A percentile compares a stretch with the other conserved stretches of the same genome.
Evolutionary conservation across 2,329 filamentous ascomycete species (phyloP).

Genomic region (Talaromyces albobiverticillius): DNA sequence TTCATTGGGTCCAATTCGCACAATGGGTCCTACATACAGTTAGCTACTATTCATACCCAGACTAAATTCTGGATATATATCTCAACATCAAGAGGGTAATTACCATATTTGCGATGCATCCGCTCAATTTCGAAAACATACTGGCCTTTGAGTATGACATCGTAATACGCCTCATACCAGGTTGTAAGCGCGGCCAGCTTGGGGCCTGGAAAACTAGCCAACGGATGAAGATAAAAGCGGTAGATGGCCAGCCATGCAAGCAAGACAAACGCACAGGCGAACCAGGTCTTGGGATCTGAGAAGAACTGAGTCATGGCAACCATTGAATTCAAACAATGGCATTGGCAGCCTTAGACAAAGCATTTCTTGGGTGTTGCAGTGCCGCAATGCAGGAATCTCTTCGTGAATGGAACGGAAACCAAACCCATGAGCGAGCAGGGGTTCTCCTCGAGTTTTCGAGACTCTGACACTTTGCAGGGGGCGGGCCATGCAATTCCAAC

Average conservation of each 20-base stretch:
- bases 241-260: slow-evolving; percentile 17
- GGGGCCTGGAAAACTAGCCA: slow-evolving; percentile 21
- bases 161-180: slow-evolving; percentile 24
- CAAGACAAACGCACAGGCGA: background rate
- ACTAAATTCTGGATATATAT: background rate
- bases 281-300: background rate
- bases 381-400: too few species aligned
- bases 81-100: background rate
- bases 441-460: too few species aligned
- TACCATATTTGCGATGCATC: slow-evolving; percentile 31
- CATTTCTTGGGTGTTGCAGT: too few species aligned
- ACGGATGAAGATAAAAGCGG: slow-evolving; percentile 19
- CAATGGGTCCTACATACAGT: slow-evolving; percentile 18
- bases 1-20: slow-evolving; percentile 22
- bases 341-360: too few species aligned
- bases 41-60: background rate
- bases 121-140: slow-evolving; percentile 28
- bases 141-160: slow-evolving; percentile 22
- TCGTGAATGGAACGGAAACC: too few species aligned
- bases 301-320: background rate
- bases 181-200: slow-evolving; percentile 20
- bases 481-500: too few species aligned
- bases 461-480: too few species aligned
- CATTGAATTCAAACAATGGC: too few species aligned
- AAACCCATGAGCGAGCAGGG: too few species aligned